A percentile compares a stretch with the other conserved stretches of the same genome.
Conservation (phyloP, 352 stramenopile species). For the Phytophthora sansomeana region DNA sequence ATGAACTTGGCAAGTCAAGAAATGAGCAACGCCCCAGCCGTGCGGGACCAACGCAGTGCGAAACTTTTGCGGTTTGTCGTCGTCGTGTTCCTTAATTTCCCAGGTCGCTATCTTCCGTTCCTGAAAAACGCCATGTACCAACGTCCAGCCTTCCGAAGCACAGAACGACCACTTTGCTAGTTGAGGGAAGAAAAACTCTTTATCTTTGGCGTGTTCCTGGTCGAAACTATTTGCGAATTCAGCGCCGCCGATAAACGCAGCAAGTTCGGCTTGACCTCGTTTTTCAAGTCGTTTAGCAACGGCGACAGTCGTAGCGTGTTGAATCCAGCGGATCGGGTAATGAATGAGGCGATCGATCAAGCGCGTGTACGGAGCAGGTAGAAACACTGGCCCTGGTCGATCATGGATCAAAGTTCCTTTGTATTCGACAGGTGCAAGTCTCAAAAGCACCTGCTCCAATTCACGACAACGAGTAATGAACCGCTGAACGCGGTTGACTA, state of each 20-base stretch:
- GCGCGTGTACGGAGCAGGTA: slow-evolving; percentile 64
- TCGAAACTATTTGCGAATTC: slow-evolving; percentile 82
- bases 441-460: slow-evolving; percentile 56
- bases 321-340: slow-evolving; percentile 69
- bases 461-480: slow-evolving; percentile 59
- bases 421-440: slow-evolving; percentile 59
- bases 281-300: slow-evolving; percentile 62
- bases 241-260: slow-evolving; percentile 62
- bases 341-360: slow-evolving; percentile 70
- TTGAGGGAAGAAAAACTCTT: slow-evolving; percentile 65
- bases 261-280: slow-evolving; percentile 56
- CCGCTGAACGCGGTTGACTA: slow-evolving; percentile 64
- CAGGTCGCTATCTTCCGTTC: slow-evolving; percentile 46
- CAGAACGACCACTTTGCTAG: slow-evolving; percentile 64
- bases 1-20: slow-evolving; percentile 55
- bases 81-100: slow-evolving; percentile 9
- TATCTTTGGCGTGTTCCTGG: slow-evolving; percentile 61
- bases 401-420: slow-evolving; percentile 42
- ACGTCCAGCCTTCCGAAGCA: slow-evolving; percentile 72
- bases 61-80: slow-evolving; percentile 26
- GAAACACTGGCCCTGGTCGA: slow-evolving; percentile 26
- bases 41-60: slow-evolving; percentile 57
- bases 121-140: slow-evolving; percentile 82
- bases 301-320: slow-evolving; percentile 57
- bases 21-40: slow-evolving; percentile 82